Evolutionary conservation across 768 basidiomycete genomes (phyloP).

Genomic region (Lactarius indigo): DNA sequence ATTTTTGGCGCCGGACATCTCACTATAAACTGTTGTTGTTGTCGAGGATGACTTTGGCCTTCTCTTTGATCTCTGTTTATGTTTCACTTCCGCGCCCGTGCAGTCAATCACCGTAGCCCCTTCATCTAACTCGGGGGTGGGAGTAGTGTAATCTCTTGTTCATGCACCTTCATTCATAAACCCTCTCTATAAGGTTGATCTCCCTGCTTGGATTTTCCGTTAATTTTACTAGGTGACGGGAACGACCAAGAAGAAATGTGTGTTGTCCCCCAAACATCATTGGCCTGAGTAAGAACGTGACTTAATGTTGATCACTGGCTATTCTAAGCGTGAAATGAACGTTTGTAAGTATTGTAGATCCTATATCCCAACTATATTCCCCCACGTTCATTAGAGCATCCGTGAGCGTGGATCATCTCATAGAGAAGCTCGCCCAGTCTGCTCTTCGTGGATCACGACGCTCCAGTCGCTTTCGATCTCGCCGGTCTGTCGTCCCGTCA

Average conservation of each 20-base stretch:
- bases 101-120: conserved; percentile 8
- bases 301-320: too few relatives aligned
- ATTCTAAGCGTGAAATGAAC: background rate
- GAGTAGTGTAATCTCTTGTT: conserved; percentile 19
- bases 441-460: conserved; percentile 31
- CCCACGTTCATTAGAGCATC: background rate
- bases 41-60: conserved; percentile 11
- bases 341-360: conserved; percentile 1
- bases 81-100: conserved; percentile 21
- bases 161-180: conserved; percentile 16
- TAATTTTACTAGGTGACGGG: conserved; percentile 6
- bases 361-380: background rate
- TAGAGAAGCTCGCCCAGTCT: background rate
- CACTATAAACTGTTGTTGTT: conserved; percentile 7
- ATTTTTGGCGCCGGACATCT: conserved; percentile 1
- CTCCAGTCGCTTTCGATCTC: conserved; percentile 42
- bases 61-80: conserved; percentile 23
- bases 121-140: conserved; percentile 18
- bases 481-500: conserved; percentile 43
- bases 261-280: background rate
- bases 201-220: conserved; percentile 2
- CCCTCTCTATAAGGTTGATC: conserved; percentile 11
- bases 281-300: background rate
- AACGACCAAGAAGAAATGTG: background rate
- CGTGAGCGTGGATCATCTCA: background rate